Base-by-base conservation (phyloP, 805 yeast genomes). In the Candida schatavii region DNA sequence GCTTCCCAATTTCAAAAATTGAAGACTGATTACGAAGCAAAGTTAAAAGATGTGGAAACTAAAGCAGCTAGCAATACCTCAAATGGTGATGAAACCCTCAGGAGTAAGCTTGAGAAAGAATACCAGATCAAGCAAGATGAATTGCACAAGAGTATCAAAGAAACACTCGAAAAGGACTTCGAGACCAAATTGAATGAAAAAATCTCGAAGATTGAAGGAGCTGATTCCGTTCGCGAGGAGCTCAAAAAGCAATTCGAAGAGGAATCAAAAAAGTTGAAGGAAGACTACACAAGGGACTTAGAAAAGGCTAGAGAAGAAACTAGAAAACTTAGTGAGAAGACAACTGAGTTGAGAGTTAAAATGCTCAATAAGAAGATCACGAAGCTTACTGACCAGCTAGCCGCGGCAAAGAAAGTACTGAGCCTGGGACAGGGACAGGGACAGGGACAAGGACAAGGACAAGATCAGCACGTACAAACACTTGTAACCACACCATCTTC, bases 261-360 rank as follows among this genome's bases (percentile, higher is more conserved):
- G 4, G 47, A 55, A 38, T 51, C 59, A 26, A 43, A 26, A n/a
- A 40, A 43, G n/a, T 49, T 59, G 37, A 55, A 56, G 30, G 41
- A 47, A 22, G 56, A 54, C 9, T 59, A 57, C 31, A 53, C 51
- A 19, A 30, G 35, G 20, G 46, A 47, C 35, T 40, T 56, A 28
- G 49, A 49, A 17, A 46, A 47, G 18, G 64, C 57, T 33, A 61
- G 59, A 40, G 70, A 66, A 25, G 74, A 69, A 35, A 71, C 75
- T 2, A 64, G 77, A 37, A 65, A 68, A 40, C 75, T 77, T 20
- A 74, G 78, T 33, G 75, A 77, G 38, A 77, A 79, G 54, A 81
- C 80, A 52, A 74, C 72, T 37, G 83, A 77, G 45, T 74, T 84
- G 58, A 75, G 80, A 49, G 71, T 74, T 43, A 75, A 72, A 44